A percentile compares a stretch with the other conserved stretches of the same genome.
These are phyloP conservation scores for Thalassiosira allenii DNA, from an alignment of 352 stramenopile species.

Conservation along the genomic window DNA sequence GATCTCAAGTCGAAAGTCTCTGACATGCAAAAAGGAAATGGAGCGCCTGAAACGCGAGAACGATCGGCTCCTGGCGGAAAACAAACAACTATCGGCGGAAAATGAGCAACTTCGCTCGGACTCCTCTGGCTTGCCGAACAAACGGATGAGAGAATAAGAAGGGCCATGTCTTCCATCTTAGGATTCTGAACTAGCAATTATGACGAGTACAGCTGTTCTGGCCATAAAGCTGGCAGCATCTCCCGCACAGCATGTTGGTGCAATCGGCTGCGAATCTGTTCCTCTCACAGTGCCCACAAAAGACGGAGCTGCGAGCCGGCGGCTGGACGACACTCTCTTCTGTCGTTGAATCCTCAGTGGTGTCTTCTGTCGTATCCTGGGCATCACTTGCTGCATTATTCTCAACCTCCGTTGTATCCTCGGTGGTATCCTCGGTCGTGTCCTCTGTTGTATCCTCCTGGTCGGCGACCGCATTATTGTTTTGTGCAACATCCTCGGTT, in stretches of 20 bases:
- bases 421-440: background rate
- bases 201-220: conserved; percentile 47
- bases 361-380: conserved; percentile 16
- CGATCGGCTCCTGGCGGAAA: background rate
- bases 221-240: conserved; percentile 59
- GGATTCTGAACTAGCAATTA: conserved; percentile 20
- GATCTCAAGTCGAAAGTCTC: too few relatives aligned
- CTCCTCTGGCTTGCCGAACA: background rate
- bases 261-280: conserved; percentile 60
- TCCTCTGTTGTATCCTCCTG: conserved; percentile 16
- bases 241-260: conserved; percentile 55
- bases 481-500: background rate
- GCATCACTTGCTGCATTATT: background rate
- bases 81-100: background rate
- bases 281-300: conserved; percentile 12
- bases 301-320: conserved; percentile 15
- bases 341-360: conserved; percentile 26
- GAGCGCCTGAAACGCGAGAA: background rate
- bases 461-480: too few relatives aligned
- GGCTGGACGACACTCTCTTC: background rate
- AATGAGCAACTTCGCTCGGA: background rate
- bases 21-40: too few relatives aligned
- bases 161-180: background rate
- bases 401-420: conserved; percentile 12
- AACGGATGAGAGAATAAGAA: background rate